Conservation (phyloP, 2,329 filamentous ascomycete species). For the Hypoxylon sp. region DNA sequence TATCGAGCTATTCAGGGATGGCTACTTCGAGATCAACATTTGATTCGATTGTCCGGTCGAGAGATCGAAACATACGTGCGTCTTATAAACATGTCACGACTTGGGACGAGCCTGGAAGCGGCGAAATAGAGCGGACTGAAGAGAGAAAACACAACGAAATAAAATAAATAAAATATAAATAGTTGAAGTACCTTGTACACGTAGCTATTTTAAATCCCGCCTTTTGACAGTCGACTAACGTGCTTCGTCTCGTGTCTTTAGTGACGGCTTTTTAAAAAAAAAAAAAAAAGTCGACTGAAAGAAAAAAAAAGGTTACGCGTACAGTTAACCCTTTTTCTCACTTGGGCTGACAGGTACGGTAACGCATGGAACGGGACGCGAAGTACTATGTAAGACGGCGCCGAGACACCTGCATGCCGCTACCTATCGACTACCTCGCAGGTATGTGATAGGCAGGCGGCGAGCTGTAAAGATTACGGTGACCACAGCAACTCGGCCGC, state of each 20-base stretch:
- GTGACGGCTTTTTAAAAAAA: too few relatives aligned
- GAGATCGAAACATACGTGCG: too few relatives aligned
- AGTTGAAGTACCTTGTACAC: too few relatives aligned
- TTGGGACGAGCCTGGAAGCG: neutral
- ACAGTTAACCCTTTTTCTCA: constrained; percentile 30
- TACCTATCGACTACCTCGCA: neutral
- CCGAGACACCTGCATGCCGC: constrained; percentile 4
- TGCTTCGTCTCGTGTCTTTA: constrained; percentile 19
- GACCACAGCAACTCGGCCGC: constrained; percentile 22
- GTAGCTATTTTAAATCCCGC: constrained; percentile 14
- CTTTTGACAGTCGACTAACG: constrained; percentile 16
- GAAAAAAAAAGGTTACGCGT: constrained; percentile 27
- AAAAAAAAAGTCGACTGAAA: constrained; percentile 17
- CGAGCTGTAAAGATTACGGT: too few relatives aligned
- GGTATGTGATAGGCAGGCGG: too few relatives aligned
- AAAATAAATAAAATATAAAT: too few relatives aligned
- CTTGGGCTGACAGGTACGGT: too few relatives aligned
- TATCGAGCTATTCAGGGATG: constrained; percentile 25
- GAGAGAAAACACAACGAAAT: too few relatives aligned
- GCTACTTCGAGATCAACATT: constrained; percentile 20
- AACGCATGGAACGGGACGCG: constrained; percentile 23
- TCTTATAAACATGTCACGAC: too few relatives aligned
- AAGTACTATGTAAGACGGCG: constrained; percentile 1
- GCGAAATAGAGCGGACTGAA: too few relatives aligned
- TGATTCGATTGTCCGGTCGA: constrained; percentile 2